phyloP scores from a whole-genome alignment of 2,329 filamentous ascomycete species.

The Raffaelea ambrosiae region DNA sequence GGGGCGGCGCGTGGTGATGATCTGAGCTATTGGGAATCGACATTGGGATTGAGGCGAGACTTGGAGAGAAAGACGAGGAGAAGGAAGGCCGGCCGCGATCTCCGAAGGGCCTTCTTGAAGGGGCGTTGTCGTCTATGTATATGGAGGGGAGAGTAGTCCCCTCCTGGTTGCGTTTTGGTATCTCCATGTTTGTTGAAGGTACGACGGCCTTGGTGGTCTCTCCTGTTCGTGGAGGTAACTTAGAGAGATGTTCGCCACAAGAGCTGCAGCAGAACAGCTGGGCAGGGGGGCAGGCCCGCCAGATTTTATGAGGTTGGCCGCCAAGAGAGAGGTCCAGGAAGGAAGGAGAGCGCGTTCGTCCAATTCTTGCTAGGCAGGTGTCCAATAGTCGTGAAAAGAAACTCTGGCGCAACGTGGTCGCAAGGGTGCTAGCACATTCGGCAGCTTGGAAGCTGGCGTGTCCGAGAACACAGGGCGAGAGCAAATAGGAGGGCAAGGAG shows the following conservation, averaged over 20 bases:
- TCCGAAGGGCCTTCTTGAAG: slow-evolving; percentile 6
- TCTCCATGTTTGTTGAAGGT: slow-evolving; percentile 11
- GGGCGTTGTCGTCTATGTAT: slow-evolving; percentile 14
- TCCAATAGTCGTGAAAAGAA: not conserved
- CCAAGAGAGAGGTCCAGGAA: not conserved
- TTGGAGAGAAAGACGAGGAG: slow-evolving; percentile 20
- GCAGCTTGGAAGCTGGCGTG: not conserved
- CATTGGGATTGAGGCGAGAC: slow-evolving; percentile 25
- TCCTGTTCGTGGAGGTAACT: too few species aligned
- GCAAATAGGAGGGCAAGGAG: not conserved
- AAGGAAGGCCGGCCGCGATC: slow-evolving; percentile 6
- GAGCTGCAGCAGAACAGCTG: slow-evolving; percentile 2
- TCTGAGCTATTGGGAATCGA: slow-evolving; percentile 24
- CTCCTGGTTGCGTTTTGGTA: slow-evolving; percentile 10
- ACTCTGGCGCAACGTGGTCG: not conserved
- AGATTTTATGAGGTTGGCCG: not conserved
- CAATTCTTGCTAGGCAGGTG: too few species aligned
- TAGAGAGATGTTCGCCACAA: too few species aligned
- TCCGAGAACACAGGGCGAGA: not conserved
- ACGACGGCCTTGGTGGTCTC: not conserved
- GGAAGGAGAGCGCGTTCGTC: not conserved
- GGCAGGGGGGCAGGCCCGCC: slow-evolving; percentile 3
- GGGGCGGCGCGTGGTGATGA: slow-evolving; percentile 25
- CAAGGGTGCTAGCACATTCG: not conserved
- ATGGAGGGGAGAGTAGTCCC: slow-evolving; percentile 12